A percentile compares a stretch with the other conserved stretches of the same genome.
Evolutionary conservation across 352 stramenopile genomes (phyloP).

Genomic region (Phytopythium litorale): DNA sequence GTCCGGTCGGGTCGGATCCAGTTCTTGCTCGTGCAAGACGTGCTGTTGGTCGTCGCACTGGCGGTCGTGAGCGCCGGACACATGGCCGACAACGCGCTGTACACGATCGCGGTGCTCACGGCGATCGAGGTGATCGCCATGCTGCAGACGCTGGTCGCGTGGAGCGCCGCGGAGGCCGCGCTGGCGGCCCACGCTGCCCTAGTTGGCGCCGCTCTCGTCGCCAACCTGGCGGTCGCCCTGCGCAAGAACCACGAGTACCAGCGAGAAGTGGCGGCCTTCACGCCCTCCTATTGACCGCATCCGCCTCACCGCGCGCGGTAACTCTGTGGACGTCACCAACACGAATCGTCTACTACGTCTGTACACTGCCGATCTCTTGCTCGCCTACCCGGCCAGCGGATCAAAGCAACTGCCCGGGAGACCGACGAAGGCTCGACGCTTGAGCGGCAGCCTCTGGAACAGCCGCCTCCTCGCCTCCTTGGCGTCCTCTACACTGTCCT

Average conservation of each 20-base stretch:
- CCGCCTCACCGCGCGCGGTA: not conserved
- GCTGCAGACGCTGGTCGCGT: conserved; percentile 30
- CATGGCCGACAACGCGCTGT: conserved; percentile 26
- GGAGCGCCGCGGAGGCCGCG: conserved; percentile 18
- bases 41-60: conserved; percentile 35
- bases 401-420: conserved; percentile 58
- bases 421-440: conserved; percentile 40
- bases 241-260: conserved; percentile 22
- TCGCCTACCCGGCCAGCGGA: not conserved
- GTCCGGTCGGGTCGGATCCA: conserved; percentile 3
- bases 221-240: conserved; percentile 22
- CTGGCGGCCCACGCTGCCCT: conserved; percentile 31
- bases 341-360: not conserved
- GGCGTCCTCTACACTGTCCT: not conserved
- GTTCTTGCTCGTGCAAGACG: conserved; percentile 47
- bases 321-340: not conserved
- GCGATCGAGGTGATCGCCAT: conserved; percentile 36
- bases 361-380: not conserved
- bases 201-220: conserved; percentile 25
- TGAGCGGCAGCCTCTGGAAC: conserved; percentile 12
- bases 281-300: conserved; percentile 23
- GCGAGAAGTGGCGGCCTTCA: conserved; percentile 30
- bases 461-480: too few species aligned
- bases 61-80: conserved; percentile 35
- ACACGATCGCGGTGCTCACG: conserved; percentile 31